A percentile compares a stretch with the other conserved stretches of the same genome.
These are phyloP conservation scores for Ehretia macrophylla DNA, from an alignment of 257 asterid species.

Conservation along the genomic window DNA sequence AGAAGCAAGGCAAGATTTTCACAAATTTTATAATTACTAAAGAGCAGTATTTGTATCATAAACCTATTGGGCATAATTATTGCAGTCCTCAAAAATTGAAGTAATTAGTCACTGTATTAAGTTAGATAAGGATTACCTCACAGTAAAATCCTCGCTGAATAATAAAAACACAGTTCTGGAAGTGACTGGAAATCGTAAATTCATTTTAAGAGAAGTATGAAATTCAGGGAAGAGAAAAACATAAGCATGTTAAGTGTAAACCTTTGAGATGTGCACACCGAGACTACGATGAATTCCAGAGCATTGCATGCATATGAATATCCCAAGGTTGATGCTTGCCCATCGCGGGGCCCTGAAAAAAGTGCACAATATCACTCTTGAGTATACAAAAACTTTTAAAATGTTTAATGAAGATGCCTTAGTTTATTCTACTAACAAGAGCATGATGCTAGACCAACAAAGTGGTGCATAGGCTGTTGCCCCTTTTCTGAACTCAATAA, in stretches of 20 bases:
- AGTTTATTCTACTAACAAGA: not conserved
- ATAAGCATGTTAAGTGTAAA: slow-evolving; percentile 13
- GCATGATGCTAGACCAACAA: not conserved
- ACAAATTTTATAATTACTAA: too few species aligned
- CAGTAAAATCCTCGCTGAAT: too few species aligned
- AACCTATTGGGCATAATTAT: too few species aligned
- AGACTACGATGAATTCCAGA: slow-evolving; percentile 93
- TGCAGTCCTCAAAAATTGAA: too few species aligned
- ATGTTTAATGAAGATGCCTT: not conserved
- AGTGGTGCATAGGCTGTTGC: not conserved
- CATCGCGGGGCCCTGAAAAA: slow-evolving; percentile 81
- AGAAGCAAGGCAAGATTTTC: too few species aligned
- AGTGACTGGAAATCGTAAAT: not conserved
- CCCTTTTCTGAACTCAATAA: not conserved
- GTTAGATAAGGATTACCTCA: too few species aligned
- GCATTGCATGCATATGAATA: slow-evolving; percentile 88
- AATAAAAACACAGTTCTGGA: not conserved
- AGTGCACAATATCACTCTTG: not conserved
- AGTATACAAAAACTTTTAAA: not conserved
- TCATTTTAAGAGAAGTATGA: not conserved
- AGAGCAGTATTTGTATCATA: too few species aligned
- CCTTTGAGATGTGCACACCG: slow-evolving; percentile 96
- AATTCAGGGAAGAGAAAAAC: not conserved
- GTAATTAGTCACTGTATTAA: too few species aligned
- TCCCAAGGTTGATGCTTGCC: slow-evolving; percentile 94